Percentiles rank a stretch among this genome's conserved stretches.
Conservation (phyloP, 2,329 filamentous ascomycete species). For the Aaosphaeria pasadenensis region DNA sequence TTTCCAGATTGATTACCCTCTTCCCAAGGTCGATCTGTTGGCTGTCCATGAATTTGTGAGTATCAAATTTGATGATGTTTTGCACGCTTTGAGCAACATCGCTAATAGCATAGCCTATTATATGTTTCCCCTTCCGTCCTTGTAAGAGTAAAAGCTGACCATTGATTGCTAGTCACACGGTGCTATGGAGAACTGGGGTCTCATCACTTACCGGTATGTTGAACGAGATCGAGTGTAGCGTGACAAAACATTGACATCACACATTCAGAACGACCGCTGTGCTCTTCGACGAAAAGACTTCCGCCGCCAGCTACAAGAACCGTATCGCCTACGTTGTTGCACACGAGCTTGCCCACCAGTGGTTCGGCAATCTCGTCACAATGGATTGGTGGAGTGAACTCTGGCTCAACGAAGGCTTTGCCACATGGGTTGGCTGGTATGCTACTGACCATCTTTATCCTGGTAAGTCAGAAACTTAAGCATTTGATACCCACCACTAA, state of each 20-base stretch:
- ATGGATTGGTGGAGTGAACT: conserved; percentile 95
- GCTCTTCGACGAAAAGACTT: conserved; percentile 90
- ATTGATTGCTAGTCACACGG: conserved; percentile 57
- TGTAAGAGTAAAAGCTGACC: conserved; percentile 36
- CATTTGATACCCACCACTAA: background rate
- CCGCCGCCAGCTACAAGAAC: conserved; percentile 87
- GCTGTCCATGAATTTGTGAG: conserved; percentile 91
- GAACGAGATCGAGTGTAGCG: background rate
- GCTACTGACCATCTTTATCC: conserved; percentile 89
- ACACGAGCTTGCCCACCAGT: conserved; percentile 95
- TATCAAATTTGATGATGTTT: conserved; percentile 8
- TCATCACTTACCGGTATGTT: conserved; percentile 78
- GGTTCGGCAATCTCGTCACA: conserved; percentile 93
- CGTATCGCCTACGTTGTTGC: conserved; percentile 94
- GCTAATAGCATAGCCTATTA: conserved; percentile 39
- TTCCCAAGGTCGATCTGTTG: conserved; percentile 93
- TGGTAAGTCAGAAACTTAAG: conserved; percentile 38
- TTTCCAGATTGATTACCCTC: conserved; percentile 81
- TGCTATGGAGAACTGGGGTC: conserved; percentile 98
- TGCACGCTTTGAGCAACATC: conserved; percentile 5
- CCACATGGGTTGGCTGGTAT: conserved; percentile 97
- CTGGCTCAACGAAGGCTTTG: conserved; percentile 95
- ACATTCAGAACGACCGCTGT: conserved; percentile 71
- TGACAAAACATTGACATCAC: background rate
- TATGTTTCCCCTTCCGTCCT: conserved; percentile 28